Conservation (phyloP, 2,329 filamentous ascomycete genomes). For the Colletotrichum sp. region DNA sequence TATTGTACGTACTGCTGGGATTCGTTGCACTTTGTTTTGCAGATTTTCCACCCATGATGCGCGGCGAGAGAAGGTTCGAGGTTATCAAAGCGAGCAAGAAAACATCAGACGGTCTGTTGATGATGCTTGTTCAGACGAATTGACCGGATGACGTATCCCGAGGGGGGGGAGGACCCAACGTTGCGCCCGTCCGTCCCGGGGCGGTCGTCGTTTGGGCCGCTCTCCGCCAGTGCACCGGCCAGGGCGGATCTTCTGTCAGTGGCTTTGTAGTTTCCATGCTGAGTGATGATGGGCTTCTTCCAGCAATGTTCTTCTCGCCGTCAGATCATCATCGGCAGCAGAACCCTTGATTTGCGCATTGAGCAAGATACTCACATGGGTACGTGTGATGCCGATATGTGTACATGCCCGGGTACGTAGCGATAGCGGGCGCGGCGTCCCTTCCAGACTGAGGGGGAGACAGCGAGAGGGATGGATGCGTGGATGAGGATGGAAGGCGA, state of each 20-base stretch:
- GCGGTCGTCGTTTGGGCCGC: neutral
- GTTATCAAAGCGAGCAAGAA: neutral
- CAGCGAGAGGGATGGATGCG: neutral
- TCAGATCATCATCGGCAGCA: neutral
- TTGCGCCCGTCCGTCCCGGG: neutral
- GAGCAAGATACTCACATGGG: neutral
- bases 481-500: neutral
- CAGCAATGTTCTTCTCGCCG: neutral
- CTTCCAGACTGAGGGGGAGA: neutral
- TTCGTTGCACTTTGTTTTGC: neutral
- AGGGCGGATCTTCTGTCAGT: neutral
- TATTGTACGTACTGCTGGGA: neutral
- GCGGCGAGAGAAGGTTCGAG: neutral
- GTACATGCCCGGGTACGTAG: neutral
- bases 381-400: neutral
- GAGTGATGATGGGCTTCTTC: neutral
- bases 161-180: neutral
- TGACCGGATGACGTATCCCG: constrained; percentile 1
- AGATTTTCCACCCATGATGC: neutral
- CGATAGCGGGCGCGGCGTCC: neutral
- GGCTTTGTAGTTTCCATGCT: neutral
- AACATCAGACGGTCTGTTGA: neutral
- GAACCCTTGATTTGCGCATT: neutral
- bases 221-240: neutral
- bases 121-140: neutral